A percentile compares a stretch with the other conserved stretches of the same genome.
Conservation (phyloP, 2,329 filamentous ascomycete genomes). For the Cadophora malorum region DNA sequence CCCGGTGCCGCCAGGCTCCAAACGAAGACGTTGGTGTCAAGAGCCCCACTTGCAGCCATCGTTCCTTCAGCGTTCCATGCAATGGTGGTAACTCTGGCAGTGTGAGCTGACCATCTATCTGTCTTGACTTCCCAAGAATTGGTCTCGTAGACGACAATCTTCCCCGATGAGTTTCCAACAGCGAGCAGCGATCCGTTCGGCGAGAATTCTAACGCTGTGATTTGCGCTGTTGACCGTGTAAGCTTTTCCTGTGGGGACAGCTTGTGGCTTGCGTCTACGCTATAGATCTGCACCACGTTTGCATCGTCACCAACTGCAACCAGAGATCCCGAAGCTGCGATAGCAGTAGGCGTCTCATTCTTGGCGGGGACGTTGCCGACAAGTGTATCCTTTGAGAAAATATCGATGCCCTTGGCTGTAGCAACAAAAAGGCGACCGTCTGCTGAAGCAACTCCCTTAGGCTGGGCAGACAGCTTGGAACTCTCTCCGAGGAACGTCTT, state of each 20-base stretch:
- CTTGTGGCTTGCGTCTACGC: slow-evolving; percentile 60
- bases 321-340: slow-evolving; percentile 70
- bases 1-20: slow-evolving; percentile 89
- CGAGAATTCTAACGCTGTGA: slow-evolving; percentile 87
- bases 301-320: slow-evolving; percentile 81
- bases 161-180: slow-evolving; percentile 82
- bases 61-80: slow-evolving; percentile 81
- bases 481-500: slow-evolving; percentile 76
- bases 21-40: slow-evolving; percentile 92
- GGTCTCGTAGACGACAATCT: slow-evolving; percentile 82
- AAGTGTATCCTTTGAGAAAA: slow-evolving; percentile 65
- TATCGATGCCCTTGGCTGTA: slow-evolving; percentile 61
- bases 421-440: slow-evolving; percentile 56
- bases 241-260: slow-evolving; percentile 56
- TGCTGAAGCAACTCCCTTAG: slow-evolving; percentile 72
- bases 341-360: slow-evolving; percentile 69
- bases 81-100: slow-evolving; percentile 69
- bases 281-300: slow-evolving; percentile 79
- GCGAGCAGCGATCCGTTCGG: slow-evolving; percentile 78
- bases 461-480: slow-evolving; percentile 76
- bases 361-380: slow-evolving; percentile 64
- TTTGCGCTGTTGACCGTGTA: slow-evolving; percentile 70
- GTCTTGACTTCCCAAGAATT: slow-evolving; percentile 74
- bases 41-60: slow-evolving; percentile 80
- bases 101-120: slow-evolving; percentile 78